These are phyloP conservation scores for Penicillium fuscoglaucum DNA, from an alignment of 2,329 filamentous ascomycete species.

Conservation along the genomic window DNA sequence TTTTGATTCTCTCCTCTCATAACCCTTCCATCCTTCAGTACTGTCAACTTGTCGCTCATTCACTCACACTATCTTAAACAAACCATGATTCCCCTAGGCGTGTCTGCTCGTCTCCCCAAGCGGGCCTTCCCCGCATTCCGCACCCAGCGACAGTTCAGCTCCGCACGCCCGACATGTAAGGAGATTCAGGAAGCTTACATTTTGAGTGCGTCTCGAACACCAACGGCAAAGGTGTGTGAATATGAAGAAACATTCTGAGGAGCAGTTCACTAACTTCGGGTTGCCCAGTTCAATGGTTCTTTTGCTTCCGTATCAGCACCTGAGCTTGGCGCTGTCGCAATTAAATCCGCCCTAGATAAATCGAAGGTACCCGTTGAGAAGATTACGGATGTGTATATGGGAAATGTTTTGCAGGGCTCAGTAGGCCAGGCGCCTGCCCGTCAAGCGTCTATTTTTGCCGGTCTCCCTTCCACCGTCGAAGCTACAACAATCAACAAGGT, in stretches of 20 bases:
- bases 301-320: conserved; percentile 81
- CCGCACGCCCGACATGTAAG: conserved; percentile 50
- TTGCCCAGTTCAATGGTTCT: conserved; percentile 84
- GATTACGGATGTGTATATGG: conserved; percentile 95
- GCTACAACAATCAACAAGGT: conserved; percentile 97
- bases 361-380: conserved; percentile 77
- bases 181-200: conserved; percentile 93
- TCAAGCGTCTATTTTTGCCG: conserved; percentile 86
- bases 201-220: conserved; percentile 82
- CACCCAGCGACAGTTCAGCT: conserved; percentile 54
- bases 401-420: conserved; percentile 82
- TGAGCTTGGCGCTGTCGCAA: conserved; percentile 84
- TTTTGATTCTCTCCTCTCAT: background rate
- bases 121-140: conserved; percentile 45
- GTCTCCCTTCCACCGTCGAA: conserved; percentile 77
- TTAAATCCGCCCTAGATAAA: conserved; percentile 85
- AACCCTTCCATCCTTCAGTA: background rate
- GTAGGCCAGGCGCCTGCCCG: conserved; percentile 89
- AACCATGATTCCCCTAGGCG: conserved; percentile 27
- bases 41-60: background rate
- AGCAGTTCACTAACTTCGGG: conserved; percentile 10
- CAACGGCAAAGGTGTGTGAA: conserved; percentile 72
- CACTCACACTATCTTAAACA: background rate
- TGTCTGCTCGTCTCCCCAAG: conserved; percentile 31
- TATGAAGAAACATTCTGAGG: background rate